phyloP scores from a whole-genome alignment of 305 asterid genomes.

The Andrographis paniculata region DNA sequence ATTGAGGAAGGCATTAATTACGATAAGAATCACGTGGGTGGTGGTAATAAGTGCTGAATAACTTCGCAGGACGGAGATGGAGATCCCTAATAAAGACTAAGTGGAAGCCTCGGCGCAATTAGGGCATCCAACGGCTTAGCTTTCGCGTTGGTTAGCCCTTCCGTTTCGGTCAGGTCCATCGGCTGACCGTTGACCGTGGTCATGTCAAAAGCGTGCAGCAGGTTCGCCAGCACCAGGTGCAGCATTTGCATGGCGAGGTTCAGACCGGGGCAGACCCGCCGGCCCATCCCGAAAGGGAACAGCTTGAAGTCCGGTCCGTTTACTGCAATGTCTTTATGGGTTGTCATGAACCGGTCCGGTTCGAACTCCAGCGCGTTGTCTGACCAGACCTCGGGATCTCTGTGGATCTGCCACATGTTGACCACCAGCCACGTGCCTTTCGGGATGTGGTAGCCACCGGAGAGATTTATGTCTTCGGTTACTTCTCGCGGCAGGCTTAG shows the following conservation, averaged over 20 bases:
- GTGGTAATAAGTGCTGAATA: no score
- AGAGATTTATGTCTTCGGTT: constrained; percentile 15
- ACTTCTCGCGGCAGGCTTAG: constrained; percentile 7
- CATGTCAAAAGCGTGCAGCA: constrained; percentile 17
- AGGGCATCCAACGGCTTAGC: constrained; percentile 36
- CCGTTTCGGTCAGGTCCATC: constrained; percentile 34
- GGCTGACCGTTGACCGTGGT: constrained; percentile 2
- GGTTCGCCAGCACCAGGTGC: constrained; percentile 18
- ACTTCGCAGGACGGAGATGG: no score
- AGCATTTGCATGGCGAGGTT: constrained; percentile 14
- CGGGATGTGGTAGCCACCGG: constrained; percentile 22
- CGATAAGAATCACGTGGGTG: no score
- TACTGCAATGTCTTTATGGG: neutral
- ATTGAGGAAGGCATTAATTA: no score
- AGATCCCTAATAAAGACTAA: constrained; percentile 23
- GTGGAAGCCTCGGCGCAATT: constrained; percentile 28
- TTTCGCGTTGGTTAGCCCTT: constrained; percentile 31
- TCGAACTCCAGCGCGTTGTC: constrained; percentile 10
- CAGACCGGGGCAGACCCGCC: constrained; percentile 22
- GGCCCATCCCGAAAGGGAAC: constrained; percentile 27
- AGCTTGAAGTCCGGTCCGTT: constrained; percentile 21
- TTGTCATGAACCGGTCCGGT: constrained; percentile 21
- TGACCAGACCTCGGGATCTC: constrained; percentile 20
- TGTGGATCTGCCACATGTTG: constrained; percentile 24
- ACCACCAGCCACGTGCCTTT: constrained; percentile 21